A percentile compares a stretch with the other conserved stretches of the same genome.
Evolutionary conservation across 208 protist genomes (phyloP).

Genomic region (Lotmaria passim): DNA sequence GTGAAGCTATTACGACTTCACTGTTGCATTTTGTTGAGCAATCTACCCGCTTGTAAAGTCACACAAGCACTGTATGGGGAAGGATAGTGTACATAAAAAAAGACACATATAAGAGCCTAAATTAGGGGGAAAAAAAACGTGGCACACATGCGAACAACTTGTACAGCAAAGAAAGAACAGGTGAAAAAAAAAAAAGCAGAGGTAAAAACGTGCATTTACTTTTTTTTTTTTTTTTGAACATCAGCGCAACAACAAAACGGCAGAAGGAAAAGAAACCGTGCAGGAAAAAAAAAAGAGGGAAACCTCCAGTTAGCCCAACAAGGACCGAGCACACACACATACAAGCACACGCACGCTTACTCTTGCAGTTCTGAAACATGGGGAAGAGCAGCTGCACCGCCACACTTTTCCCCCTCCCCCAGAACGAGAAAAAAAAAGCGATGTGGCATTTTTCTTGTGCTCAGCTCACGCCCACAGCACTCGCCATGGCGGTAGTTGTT

Average conservation of each 20-base stretch:
- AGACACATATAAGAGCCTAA: too few species aligned
- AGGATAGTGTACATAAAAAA: too few species aligned
- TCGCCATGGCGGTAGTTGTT: background rate
- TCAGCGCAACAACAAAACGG: too few species aligned
- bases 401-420: too few species aligned
- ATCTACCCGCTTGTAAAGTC: too few species aligned
- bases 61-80: too few species aligned
- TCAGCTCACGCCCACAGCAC: background rate
- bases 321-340: background rate
- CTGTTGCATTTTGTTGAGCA: too few species aligned
- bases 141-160: background rate
- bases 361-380: too few species aligned
- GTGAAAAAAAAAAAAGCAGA: background rate
- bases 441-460: background rate
- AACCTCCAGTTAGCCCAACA: background rate
- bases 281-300: background rate
- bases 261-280: background rate
- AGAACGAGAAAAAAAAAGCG: background rate
- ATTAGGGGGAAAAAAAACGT: background rate
- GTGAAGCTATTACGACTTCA: too few species aligned
- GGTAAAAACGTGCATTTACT: slow-evolving; percentile 2
- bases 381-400: too few species aligned
- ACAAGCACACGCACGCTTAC: too few species aligned
- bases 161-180: background rate
- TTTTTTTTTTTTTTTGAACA: too few species aligned